phyloP scores from a whole-genome alignment of 192 early-diverging fungal species.

The Phlyctochytrium planicorne region DNA sequence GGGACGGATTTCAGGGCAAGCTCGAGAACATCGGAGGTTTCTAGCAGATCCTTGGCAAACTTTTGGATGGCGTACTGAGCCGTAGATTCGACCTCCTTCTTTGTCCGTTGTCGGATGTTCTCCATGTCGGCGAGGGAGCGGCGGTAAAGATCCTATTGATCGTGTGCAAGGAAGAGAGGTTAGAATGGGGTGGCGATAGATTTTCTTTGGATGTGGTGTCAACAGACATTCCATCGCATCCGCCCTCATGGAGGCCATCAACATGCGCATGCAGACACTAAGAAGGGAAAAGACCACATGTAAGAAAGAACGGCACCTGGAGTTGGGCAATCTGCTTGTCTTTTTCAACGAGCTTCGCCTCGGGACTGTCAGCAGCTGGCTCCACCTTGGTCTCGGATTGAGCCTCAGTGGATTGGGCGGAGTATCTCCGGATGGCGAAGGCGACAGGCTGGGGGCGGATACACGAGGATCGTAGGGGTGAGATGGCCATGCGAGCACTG shows the following conservation, averaged over 20 bases:
- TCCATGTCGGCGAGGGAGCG: constrained; percentile 94
- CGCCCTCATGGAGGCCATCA: constrained; percentile 3
- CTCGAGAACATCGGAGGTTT: constrained; percentile 85
- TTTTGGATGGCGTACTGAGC: constrained; percentile 92
- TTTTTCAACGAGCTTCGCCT: no score
- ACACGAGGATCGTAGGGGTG: no score
- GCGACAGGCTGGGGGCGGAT: no score
- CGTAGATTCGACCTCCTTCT: constrained; percentile 78
- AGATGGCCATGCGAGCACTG: no score
- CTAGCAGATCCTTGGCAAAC: constrained; percentile 96
- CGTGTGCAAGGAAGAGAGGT: not conserved
- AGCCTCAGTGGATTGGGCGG: no score
- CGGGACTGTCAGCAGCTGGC: no score
- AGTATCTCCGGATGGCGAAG: no score
- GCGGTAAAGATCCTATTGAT: constrained; percentile 77
- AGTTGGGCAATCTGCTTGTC: constrained; percentile 80
- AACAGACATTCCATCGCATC: not conserved
- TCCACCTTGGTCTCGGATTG: no score
- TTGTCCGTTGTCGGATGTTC: constrained; percentile 88
- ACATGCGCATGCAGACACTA: not conserved
- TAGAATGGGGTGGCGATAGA: not conserved
- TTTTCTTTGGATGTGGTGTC: not conserved
- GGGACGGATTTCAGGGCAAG: constrained; percentile 91
- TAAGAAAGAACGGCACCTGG: constrained; percentile 67
- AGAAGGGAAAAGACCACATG: constrained; percentile 6